A percentile compares a stretch with the other conserved stretches of the same genome.
Conservation (phyloP, 208 protist species). For the Trypanosoma brucei region DNA sequence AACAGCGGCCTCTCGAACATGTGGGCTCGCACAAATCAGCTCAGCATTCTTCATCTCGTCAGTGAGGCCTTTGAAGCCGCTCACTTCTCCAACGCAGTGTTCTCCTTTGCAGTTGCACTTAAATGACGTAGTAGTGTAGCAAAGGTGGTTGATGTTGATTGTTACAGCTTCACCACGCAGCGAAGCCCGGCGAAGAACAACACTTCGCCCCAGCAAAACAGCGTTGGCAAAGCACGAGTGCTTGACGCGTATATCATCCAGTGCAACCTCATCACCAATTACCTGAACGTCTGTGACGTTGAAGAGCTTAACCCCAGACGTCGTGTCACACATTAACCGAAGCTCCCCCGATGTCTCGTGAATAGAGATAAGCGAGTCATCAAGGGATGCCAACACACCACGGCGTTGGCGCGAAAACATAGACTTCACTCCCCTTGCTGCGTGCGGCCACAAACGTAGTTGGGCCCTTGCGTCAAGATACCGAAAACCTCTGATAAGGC, state of each 20-base stretch:
- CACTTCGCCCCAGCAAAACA: conserved; percentile 43
- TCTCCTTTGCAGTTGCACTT: conserved; percentile 41
- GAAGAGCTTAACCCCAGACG: conserved; percentile 66
- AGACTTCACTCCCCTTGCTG: conserved; percentile 51
- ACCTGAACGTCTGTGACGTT: conserved; percentile 30
- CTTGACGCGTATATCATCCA: conserved; percentile 55
- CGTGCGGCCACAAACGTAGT: conserved; percentile 48
- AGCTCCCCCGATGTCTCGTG: conserved; percentile 30
- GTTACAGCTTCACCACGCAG: conserved; percentile 42
- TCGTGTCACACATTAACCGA: conserved; percentile 37
- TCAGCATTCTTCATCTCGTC: conserved; percentile 37
- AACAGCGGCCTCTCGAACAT: conserved; percentile 49
- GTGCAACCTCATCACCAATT: conserved; percentile 27
- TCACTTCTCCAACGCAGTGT: conserved; percentile 35
- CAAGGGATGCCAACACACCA: conserved; percentile 47
- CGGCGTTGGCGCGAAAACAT: conserved; percentile 54
- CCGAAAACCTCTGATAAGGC: conserved; percentile 64
- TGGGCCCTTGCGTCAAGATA: conserved; percentile 48
- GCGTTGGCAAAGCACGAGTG: conserved; percentile 71
- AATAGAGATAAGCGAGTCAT: conserved; percentile 38
- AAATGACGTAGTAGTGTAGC: conserved; percentile 44
- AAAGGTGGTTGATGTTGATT: conserved; percentile 75
- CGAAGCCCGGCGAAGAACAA: conserved; percentile 48
- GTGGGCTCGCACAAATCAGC: conserved; percentile 50
- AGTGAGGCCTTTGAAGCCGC: conserved; percentile 48